Evolutionary conservation across 2,329 filamentous ascomycete species (phyloP).

Genomic region (Leptographium flavum): DNA sequence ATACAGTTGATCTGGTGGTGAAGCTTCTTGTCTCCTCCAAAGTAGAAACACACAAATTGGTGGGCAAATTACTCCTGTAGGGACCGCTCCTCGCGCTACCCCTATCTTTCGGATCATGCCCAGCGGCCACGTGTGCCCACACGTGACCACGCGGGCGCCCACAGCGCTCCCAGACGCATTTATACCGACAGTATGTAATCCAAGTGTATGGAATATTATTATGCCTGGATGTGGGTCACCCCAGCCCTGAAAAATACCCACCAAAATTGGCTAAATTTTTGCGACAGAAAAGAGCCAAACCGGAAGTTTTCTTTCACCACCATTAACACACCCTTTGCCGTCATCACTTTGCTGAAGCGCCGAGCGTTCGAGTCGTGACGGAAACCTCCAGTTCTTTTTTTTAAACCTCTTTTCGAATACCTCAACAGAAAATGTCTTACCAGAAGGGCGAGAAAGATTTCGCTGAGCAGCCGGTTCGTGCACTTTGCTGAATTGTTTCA

Average conservation of each 20-base stretch:
- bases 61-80: too few species aligned
- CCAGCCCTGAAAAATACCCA: slow-evolving; percentile 2
- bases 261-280: background rate
- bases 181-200: too few species aligned
- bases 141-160: too few species aligned
- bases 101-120: too few species aligned
- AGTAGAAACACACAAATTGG: too few species aligned
- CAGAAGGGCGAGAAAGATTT: slow-evolving; percentile 92
- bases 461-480: slow-evolving; percentile 68
- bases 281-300: background rate
- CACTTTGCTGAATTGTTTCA: background rate
- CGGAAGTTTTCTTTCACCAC: background rate
- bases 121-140: too few species aligned
- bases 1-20: too few species aligned
- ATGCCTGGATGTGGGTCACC: background rate
- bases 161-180: too few species aligned
- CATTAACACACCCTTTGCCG: slow-evolving; percentile 1
- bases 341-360: slow-evolving; percentile 15
- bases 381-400: background rate
- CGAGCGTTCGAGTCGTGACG: slow-evolving; percentile 13
- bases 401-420: background rate
- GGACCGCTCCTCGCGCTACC: too few species aligned
- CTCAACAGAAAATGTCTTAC: slow-evolving; percentile 62
- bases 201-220: background rate
- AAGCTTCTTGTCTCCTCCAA: too few species aligned